Evolutionary conservation across 306 rosid species (phyloP).

Genomic region (Myrica gale): DNA sequence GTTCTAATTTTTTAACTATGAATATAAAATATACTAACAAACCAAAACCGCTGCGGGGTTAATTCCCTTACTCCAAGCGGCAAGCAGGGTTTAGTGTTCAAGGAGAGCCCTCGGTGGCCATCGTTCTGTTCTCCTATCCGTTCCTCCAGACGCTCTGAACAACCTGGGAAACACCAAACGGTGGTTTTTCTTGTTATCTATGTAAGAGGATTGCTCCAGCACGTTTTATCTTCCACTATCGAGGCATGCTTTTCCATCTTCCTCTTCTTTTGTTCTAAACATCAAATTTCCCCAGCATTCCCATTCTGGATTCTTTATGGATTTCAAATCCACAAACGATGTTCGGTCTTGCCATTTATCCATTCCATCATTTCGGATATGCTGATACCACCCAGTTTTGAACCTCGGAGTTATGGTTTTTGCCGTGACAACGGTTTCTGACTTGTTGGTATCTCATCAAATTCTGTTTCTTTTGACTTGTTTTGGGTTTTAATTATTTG

Average conservation of each 20-base stretch:
- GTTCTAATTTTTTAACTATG: fast-evolving
- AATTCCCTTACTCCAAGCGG: neutral
- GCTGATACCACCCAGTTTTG: too few relatives aligned
- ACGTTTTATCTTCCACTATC: neutral
- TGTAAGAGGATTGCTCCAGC: neutral
- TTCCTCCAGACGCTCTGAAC: neutral
- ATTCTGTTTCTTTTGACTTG: neutral
- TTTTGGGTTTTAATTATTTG: neutral
- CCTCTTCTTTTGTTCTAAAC: neutral
- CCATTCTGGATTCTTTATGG: too few relatives aligned
- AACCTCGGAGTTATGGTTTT: neutral
- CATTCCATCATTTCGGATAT: neutral
- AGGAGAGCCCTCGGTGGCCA: neutral
- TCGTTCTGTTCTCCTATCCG: slow-evolving; percentile 21
- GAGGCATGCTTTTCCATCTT: neutral
- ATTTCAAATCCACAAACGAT: neutral
- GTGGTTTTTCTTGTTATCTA: neutral
- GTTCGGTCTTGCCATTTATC: neutral
- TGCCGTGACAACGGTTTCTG: neutral
- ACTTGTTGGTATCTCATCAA: neutral
- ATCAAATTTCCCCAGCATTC: neutral
- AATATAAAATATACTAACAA: too few relatives aligned
- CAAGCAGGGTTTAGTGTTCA: slow-evolving; percentile 6
- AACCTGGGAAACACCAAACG: neutral
- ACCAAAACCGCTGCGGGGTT: fast-evolving